Evolutionary conservation across 176 grass and related monocot genomes (phyloP), one percentile per base, ranked within the genome.

Genomic region (Eleusine coracana): DNA sequence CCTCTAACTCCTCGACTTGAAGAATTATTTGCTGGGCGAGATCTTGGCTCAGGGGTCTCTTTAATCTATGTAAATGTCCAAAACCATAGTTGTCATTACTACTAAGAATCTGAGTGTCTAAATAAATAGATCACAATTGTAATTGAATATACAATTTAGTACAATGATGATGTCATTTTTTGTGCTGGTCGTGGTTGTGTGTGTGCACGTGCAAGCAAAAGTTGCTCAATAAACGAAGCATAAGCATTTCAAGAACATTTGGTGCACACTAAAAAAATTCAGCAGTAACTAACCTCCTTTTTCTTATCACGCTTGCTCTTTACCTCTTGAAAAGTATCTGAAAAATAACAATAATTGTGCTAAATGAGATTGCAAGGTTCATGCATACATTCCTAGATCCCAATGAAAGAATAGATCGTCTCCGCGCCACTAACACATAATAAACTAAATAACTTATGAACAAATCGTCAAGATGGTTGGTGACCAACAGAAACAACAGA

Each of bases 231-330:
- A 34, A 34, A 34, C 31, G 31, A 34, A 34, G 31, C 31, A 34
- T 34, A 34, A 34, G 31, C 31, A 34, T 34, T 34, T 34, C 31
- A 34, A 34, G 31, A 34, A 34, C 31, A 34, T 34, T 34, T 34
- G 31, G 31, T 34, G 31, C 31, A 14, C 50, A 14, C 25, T 50
- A 73, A 59, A 66, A 66, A 37, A 58, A 74, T 34, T 12, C 31
- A 48, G 3, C 29, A 28, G 27, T 21, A 58, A 63, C 84, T 78
- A 44, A 94, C 90, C 90, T 93, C 93, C 77, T 92, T 95, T 86
- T 96, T 96, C 86, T 96, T 96, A 18, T 91, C 90, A 1, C 93
- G 83, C 66, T 96, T 96, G 82, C 88, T 96, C 87, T 96, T 96
- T 45, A 96, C 93, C 71, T 96, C 90, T 82, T 88, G 90, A 69